Evolutionary conservation across 2,329 filamentous ascomycete genomes (phyloP).

Genomic region (Diaporthe vaccinii): DNA sequence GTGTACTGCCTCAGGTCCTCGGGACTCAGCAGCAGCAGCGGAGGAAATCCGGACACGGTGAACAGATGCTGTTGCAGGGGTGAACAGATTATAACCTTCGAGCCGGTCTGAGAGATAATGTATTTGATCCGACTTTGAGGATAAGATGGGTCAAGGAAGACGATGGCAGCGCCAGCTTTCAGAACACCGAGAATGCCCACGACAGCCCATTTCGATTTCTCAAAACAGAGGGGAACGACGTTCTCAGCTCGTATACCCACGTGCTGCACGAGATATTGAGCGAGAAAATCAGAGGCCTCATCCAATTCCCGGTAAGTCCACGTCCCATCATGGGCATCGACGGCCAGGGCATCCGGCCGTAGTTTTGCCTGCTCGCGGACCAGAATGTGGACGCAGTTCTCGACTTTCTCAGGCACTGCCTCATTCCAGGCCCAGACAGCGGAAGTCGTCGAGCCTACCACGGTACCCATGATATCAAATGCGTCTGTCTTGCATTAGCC

Average conservation of each 20-base stretch:
- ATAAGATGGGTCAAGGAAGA: neutral
- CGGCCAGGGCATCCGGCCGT: neutral
- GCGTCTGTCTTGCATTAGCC: neutral
- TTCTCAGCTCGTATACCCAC: neutral
- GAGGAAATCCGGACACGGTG: neutral
- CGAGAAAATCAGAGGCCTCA: neutral
- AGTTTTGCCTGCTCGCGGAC: neutral
- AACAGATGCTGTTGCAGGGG: neutral
- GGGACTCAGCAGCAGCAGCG: neutral
- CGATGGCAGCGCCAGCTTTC: neutral
- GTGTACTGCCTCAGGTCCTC: neutral
- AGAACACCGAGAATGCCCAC: neutral
- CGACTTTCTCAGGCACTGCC: neutral
- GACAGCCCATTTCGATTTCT: neutral
- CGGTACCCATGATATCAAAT: neutral
- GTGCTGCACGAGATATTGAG: neutral
- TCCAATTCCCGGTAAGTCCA: neutral
- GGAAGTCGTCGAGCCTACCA: neutral
- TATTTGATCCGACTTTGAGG: neutral
- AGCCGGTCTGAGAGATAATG: neutral
- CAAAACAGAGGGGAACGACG: neutral
- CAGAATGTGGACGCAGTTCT: neutral
- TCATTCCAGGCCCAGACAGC: neutral
- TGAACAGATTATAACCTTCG: neutral
- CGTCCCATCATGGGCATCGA: neutral